phyloP scores from a whole-genome alignment of 2,329 filamentous ascomycete genomes.

The Myriosclerotinia scirpicola region DNA sequence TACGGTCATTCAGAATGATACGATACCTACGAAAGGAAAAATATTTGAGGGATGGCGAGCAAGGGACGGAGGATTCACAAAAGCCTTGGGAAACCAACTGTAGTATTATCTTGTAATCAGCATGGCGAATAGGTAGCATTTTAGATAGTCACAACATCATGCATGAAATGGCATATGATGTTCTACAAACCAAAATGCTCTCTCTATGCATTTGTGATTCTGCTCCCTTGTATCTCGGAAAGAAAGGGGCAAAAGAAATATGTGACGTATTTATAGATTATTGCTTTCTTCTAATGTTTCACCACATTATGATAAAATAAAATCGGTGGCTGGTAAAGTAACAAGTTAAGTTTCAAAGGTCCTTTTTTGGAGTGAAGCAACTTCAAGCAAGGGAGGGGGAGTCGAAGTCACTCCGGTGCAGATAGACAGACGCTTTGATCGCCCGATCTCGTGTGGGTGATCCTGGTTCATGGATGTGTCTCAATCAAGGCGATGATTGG shows the following conservation, averaged over 20 bases:
- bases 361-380: not conserved
- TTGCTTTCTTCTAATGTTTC: not conserved
- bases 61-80: conserved; percentile 33
- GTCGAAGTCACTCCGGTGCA: not conserved
- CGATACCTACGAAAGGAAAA: conserved; percentile 25
- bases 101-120: conserved; percentile 31
- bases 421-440: conserved; percentile 6
- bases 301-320: not conserved
- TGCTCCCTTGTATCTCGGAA: not conserved
- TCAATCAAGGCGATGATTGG: not conserved
- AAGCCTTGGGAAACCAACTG: conserved; percentile 26
- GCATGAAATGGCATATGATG: conserved; percentile 23
- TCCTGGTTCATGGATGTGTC: not conserved
- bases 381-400: conserved; percentile 13
- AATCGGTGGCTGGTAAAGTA: conserved; percentile 11
- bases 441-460: conserved; percentile 13
- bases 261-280: not conserved
- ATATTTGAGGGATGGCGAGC: conserved; percentile 30
- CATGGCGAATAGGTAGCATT: conserved; percentile 29
- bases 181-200: conserved; percentile 10
- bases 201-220: not conserved
- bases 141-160: conserved; percentile 23
- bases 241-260: not conserved
- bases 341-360: not conserved
- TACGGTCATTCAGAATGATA: conserved; percentile 27